These are phyloP conservation scores for Phytopythium montanum DNA, from an alignment of 352 stramenopile genomes.

Conservation along the genomic window DNA sequence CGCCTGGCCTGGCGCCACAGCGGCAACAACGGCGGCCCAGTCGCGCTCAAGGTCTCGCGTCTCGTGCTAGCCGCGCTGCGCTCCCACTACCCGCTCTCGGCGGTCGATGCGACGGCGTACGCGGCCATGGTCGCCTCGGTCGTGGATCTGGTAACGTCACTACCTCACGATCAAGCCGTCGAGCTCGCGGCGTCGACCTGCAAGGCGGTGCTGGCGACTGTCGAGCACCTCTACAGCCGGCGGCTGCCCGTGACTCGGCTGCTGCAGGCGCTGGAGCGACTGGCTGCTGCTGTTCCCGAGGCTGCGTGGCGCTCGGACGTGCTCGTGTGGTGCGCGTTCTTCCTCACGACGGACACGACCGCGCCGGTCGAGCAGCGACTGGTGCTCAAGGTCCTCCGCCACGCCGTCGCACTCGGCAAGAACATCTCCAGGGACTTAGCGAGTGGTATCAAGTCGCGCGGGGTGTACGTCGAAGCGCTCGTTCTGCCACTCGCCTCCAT, in stretches of 20 bases:
- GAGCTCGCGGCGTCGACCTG: slow-evolving; percentile 10
- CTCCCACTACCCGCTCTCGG: slow-evolving; percentile 22
- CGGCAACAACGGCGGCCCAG: not conserved
- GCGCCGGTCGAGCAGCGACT: slow-evolving; percentile 34
- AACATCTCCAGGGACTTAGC: not conserved
- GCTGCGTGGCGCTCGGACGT: slow-evolving; percentile 35
- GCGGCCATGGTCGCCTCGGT: slow-evolving; percentile 29
- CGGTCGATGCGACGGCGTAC: slow-evolving; percentile 22
- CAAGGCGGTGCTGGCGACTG: slow-evolving; percentile 17
- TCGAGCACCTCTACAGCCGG: slow-evolving; percentile 22
- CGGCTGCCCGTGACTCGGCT: slow-evolving; percentile 34
- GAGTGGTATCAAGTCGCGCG: slow-evolving; percentile 3
- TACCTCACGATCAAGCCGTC: not conserved
- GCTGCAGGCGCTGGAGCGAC: slow-evolving; percentile 37
- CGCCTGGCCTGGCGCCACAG: slow-evolving; percentile 43
- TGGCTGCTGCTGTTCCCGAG: slow-evolving; percentile 21
- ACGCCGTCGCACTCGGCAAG: slow-evolving; percentile 23
- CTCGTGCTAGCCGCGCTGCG: slow-evolving; percentile 33
- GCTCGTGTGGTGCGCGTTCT: slow-evolving; percentile 31
- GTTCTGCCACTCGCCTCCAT: slow-evolving; percentile 51
- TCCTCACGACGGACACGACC: slow-evolving; percentile 25
- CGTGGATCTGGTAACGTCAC: slow-evolving; percentile 33
- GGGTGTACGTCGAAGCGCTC: slow-evolving; percentile 56
- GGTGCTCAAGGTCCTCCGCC: slow-evolving; percentile 31
- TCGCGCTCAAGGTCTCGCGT: slow-evolving; percentile 9